A percentile compares a stretch with the other conserved stretches of the same genome.
Evolutionary conservation across 371 early-diverging fungal species (phyloP).

Genomic region (Mortierella sp.): DNA sequence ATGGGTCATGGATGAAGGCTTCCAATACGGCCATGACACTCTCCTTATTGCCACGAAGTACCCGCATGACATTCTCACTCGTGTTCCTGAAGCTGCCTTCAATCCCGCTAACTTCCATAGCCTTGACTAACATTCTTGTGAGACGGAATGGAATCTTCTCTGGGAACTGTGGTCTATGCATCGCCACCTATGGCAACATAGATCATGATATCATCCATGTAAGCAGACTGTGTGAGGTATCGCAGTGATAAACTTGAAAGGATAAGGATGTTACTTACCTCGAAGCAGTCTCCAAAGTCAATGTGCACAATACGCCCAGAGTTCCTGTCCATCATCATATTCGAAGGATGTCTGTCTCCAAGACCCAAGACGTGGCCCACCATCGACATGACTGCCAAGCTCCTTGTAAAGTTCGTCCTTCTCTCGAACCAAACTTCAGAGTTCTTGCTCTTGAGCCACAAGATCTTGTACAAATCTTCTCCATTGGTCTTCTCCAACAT

Average conservation of each 20-base stretch:
- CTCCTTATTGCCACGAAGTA: slow-evolving; percentile 95
- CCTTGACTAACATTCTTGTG: slow-evolving; percentile 96
- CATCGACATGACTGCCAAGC: slow-evolving; percentile 98
- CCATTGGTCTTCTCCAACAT: slow-evolving; percentile 87
- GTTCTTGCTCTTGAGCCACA: slow-evolving; percentile 96
- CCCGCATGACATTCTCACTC: slow-evolving; percentile 96
- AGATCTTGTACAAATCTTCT: slow-evolving; percentile 88
- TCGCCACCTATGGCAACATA: slow-evolving; percentile 76
- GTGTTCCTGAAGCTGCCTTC: slow-evolving; percentile 97
- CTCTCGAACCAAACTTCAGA: slow-evolving; percentile 97
- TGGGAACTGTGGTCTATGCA: slow-evolving; percentile 97
- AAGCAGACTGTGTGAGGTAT: not conserved
- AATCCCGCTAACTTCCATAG: slow-evolving; percentile 97
- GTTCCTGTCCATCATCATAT: slow-evolving; percentile 93
- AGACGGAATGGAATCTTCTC: slow-evolving; percentile 99
- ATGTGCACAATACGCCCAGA: slow-evolving; percentile 97
- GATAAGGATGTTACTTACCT: slow-evolving; percentile 62
- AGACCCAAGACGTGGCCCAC: slow-evolving; percentile 98
- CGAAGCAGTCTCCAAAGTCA: slow-evolving; percentile 99
- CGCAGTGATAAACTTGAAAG: not conserved
- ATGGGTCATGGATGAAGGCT: slow-evolving; percentile 97
- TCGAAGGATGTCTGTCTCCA: slow-evolving; percentile 98
- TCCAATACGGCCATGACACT: slow-evolving; percentile 98
- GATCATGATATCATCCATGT: not conserved
- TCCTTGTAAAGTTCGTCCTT: slow-evolving; percentile 95